Evolutionary conservation across 2,329 filamentous ascomycete genomes (phyloP).

Genomic region (Hortaea werneckii): DNA sequence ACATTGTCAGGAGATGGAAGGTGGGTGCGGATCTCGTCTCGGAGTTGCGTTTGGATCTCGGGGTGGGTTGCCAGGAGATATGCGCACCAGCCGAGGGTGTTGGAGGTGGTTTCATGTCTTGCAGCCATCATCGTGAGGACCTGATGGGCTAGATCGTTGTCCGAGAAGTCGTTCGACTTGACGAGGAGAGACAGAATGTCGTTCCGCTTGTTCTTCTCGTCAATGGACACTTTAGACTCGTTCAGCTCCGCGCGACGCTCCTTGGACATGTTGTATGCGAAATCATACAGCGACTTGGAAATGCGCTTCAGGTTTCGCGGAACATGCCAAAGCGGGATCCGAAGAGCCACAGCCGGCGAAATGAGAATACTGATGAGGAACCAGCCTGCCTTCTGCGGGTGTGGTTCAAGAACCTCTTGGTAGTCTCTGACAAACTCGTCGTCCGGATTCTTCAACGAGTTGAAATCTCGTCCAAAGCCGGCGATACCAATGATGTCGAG

Average conservation of each 20-base stretch:
- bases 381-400: slow-evolving; percentile 37
- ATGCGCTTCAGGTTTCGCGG: background rate
- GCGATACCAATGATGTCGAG: slow-evolving; percentile 39
- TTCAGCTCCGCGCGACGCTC: background rate
- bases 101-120: slow-evolving; percentile 66
- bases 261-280: background rate
- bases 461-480: slow-evolving; percentile 35
- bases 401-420: slow-evolving; percentile 37
- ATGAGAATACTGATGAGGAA: slow-evolving; percentile 29
- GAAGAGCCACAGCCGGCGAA: background rate
- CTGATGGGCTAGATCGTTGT: slow-evolving; percentile 44
- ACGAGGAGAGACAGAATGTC: slow-evolving; percentile 42
- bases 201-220: slow-evolving; percentile 17
- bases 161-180: slow-evolving; percentile 42
- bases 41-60: slow-evolving; percentile 55
- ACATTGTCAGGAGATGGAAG: slow-evolving; percentile 39
- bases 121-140: slow-evolving; percentile 47
- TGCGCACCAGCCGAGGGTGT: slow-evolving; percentile 64
- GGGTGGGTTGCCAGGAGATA: slow-evolving; percentile 60
- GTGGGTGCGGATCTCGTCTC: slow-evolving; percentile 53
- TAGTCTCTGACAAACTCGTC: slow-evolving; percentile 34
- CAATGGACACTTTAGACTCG: background rate
- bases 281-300: background rate
- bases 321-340: background rate
- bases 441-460: slow-evolving; percentile 30